Base-by-base conservation (phyloP, 495 filamentous ascomycete genomes). In the Aspergillus incahuasiensis region DNA sequence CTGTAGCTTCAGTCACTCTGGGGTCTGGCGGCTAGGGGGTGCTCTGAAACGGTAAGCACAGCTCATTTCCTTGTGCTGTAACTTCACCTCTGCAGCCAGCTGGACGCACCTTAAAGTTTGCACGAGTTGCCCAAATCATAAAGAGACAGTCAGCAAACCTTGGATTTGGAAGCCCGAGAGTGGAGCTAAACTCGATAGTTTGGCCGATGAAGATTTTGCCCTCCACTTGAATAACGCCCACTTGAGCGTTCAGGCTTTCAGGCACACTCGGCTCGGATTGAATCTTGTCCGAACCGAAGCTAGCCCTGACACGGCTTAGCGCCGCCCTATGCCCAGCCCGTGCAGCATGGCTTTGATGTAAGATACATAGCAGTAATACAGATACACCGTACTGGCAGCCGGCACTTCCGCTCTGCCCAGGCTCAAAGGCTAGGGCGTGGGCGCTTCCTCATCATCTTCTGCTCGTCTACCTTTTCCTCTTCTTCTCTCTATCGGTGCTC, bases 1-100 rank as follows among this genome's bases (percentile, higher is more conserved):
- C 63, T 57, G 60, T 60, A 43, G 53, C 44, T 55, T 63, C 66
- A 63, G 69, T 52, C 38, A 43, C 24, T 52, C 53, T 54, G 46
- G 51, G 41, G 32, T 16, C 38, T 40, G 38, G 38, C 32, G 32
- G 32, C 13, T 35, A 35, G 32, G 32, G 32, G 32, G 32, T 35
- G 32, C 32, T 35, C 9, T 35, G 32, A 35, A 15, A 12, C 32
- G 25, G 8, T 28, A 28, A 28, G 25, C 25, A 28, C 25, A 28
- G 25, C 25, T 28, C 25, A 28, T 28, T 8, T 28, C 25, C 25
- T 8, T 28, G 25, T 28, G 32, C 22, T 30, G 2, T n/a, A 52
- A 38, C 21, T 43, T 28, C 7, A 13, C 2, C 32, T 38, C 11
- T 19, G 19, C 15, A 16, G 46, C 25, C 19, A 22, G n/a, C n/a